Evolutionary conservation across 257 asterid species (phyloP).

Genomic region (Lithospermum erythrorhizon): DNA sequence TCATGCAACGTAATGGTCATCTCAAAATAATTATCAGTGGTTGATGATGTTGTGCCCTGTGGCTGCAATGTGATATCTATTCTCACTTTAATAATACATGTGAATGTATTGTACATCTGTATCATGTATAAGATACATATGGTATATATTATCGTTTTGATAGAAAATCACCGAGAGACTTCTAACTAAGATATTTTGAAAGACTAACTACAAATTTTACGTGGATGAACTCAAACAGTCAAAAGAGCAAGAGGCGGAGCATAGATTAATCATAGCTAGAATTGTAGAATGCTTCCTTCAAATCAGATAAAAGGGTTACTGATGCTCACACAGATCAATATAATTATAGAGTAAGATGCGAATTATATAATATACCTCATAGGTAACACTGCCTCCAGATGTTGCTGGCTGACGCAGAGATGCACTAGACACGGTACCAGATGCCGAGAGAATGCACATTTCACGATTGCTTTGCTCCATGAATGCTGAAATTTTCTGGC

Average conservation of each 20-base stretch:
- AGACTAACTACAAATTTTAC: not conserved
- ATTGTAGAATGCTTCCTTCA: not conserved
- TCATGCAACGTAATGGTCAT: not conserved
- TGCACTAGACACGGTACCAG: conserved; percentile 52
- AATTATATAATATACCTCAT: conserved; percentile 36
- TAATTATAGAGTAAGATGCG: not conserved
- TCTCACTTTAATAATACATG: not conserved
- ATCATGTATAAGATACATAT: not conserved
- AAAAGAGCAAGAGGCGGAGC: not conserved
- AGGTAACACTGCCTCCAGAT: conserved; percentile 46
- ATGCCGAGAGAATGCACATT: conserved; percentile 48
- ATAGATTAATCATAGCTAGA: not conserved
- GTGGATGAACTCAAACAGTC: not conserved
- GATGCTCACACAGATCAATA: not conserved
- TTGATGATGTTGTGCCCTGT: not conserved
- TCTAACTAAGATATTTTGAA: not conserved
- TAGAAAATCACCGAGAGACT: not conserved
- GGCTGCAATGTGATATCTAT: not conserved
- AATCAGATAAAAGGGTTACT: not conserved
- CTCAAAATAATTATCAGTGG: not conserved
- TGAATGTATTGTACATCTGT: no score
- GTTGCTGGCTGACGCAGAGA: conserved; percentile 54
- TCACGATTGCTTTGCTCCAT: conserved; percentile 43
- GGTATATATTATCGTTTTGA: no score
- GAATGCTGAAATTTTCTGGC: conserved; percentile 45